Evolutionary conservation across 2,329 filamentous ascomycete genomes (phyloP).

Genomic region (Pseudocercospora fuligena): DNA sequence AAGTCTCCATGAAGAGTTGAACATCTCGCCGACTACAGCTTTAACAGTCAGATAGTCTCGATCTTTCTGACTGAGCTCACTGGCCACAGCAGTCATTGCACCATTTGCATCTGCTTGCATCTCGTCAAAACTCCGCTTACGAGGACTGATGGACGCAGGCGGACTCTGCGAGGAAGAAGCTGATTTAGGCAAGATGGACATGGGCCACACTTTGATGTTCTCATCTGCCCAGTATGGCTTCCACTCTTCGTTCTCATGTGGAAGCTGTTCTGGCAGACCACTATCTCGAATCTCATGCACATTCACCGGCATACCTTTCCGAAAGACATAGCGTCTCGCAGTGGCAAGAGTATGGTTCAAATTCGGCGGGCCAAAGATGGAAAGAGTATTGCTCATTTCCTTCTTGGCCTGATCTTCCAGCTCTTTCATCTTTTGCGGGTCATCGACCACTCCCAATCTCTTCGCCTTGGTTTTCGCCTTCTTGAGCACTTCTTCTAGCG

Average conservation of each 20-base stretch:
- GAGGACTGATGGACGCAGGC: conserved; percentile 31
- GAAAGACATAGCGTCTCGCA: conserved; percentile 81
- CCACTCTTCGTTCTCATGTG: conserved; percentile 37
- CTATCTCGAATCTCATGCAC: conserved; percentile 65
- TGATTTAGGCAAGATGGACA: conserved; percentile 59
- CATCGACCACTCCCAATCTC: conserved; percentile 29
- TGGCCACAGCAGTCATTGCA: conserved; percentile 34
- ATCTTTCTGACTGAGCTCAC: conserved; percentile 51
- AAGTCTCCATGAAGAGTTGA: conserved; percentile 74
- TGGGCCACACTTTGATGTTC: conserved; percentile 82
- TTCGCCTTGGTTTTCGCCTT: conserved; percentile 41
- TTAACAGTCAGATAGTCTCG: conserved; percentile 52
- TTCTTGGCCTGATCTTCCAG: conserved; percentile 38
- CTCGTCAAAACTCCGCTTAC: conserved; percentile 44
- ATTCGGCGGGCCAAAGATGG: conserved; percentile 81
- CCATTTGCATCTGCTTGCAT: conserved; percentile 39
- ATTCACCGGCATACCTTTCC: conserved; percentile 76
- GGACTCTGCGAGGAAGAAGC: conserved; percentile 13
- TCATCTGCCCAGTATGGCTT: conserved; percentile 74
- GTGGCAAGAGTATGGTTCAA: conserved; percentile 81
- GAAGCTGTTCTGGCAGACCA: conserved; percentile 41
- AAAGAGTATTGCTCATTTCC: conserved; percentile 52
- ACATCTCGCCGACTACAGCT: conserved; percentile 74
- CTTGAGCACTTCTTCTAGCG: conserved; percentile 47
- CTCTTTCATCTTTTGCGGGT: conserved; percentile 34